phyloP scores from a whole-genome alignment of 1,284 basidiomycete genomes.

The Puccinia hordei region DNA sequence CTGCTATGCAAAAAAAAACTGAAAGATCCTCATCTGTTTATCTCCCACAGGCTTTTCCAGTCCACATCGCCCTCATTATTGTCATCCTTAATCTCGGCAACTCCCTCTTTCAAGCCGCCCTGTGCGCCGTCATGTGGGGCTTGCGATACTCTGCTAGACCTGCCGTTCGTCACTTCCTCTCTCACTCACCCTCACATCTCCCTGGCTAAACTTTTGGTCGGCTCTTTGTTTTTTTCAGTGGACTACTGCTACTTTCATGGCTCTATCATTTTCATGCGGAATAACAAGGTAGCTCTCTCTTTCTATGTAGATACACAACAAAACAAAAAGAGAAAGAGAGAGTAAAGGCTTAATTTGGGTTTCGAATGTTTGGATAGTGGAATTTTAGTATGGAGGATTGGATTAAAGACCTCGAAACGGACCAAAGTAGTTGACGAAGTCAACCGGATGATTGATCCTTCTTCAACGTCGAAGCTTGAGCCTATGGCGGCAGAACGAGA shows the following conservation, averaged over 20 bases:
- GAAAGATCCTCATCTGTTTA: too few relatives aligned
- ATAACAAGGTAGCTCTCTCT: constrained; percentile 18
- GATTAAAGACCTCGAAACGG: constrained; percentile 16
- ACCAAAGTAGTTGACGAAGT: constrained; percentile 16
- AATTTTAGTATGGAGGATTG: constrained; percentile 32
- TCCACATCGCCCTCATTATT: constrained; percentile 26
- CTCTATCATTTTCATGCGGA: constrained; percentile 37
- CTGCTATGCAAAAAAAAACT: background rate
- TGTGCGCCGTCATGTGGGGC: constrained; percentile 51
- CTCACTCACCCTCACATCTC: background rate
- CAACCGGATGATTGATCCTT: background rate
- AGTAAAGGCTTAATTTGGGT: background rate
- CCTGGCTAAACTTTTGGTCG: background rate
- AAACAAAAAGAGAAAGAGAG: background rate
- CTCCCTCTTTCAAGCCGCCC: constrained; percentile 49
- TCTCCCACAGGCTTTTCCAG: constrained; percentile 47
- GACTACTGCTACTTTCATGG: constrained; percentile 47
- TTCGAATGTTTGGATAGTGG: background rate
- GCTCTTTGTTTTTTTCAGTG: background rate
- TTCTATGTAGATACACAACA: too few relatives aligned
- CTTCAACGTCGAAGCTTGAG: background rate
- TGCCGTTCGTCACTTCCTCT: constrained; percentile 13
- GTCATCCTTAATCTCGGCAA: constrained; percentile 39
- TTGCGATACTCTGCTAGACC: constrained; percentile 35
- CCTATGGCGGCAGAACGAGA: background rate